Percentiles rank a stretch among this genome's conserved stretches.
phyloP scores from a whole-genome alignment of 306 rosid species.

The Lupinus albus region DNA sequence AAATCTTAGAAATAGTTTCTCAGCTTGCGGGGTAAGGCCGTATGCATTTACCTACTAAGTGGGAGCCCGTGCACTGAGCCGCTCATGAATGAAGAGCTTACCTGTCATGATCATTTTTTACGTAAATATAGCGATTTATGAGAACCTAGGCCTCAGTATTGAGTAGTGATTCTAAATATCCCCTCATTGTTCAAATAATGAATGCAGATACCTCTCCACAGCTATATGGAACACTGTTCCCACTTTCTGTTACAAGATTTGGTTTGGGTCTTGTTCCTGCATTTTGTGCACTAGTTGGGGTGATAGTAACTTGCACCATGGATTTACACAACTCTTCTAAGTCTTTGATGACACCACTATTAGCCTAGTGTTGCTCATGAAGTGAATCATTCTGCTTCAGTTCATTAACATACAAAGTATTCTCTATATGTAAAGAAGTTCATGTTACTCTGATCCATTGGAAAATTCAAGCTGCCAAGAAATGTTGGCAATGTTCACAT shows the following conservation, averaged over 20 bases:
- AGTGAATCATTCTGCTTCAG: conserved; percentile 15
- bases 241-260: conserved; percentile 67
- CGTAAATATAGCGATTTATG: neutral
- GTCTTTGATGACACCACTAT: conserved; percentile 62
- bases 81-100: neutral
- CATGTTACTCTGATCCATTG: conserved; percentile 4
- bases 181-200: conserved; percentile 29
- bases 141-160: conserved; percentile 15
- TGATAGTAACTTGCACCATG: conserved; percentile 68
- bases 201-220: conserved; percentile 56
- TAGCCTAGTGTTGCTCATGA: conserved; percentile 46
- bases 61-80: no score
- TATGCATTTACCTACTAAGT: no score
- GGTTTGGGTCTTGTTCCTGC: conserved; percentile 90
- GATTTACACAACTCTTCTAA: conserved; percentile 62
- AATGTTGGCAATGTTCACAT: neutral
- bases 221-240: conserved; percentile 25
- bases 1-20: no score
- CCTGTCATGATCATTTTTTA: neutral
- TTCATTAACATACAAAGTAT: conserved; percentile 5
- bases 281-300: conserved; percentile 61
- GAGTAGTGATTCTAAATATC: neutral
- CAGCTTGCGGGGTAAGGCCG: no score
- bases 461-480: conserved; percentile 19
- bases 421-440: neutral